Evolutionary conservation across 805 yeast species (phyloP), one percentile per base, ranked within the genome.

Genomic region (Candida lessepsii): DNA sequence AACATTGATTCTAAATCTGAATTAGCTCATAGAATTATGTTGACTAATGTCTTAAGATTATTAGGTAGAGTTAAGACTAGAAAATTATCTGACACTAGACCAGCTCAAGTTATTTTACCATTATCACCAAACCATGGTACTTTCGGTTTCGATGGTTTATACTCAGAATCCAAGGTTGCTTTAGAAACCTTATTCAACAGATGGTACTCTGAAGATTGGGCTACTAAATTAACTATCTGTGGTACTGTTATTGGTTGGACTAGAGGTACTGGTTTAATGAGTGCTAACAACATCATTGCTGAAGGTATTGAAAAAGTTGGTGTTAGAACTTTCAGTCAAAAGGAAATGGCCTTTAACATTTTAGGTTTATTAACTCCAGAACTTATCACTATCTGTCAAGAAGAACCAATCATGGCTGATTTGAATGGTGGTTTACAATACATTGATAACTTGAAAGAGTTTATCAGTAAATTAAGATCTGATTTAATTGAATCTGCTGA

Each of bases 201-300:
- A 78, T 93, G 99, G 99, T 77, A 83, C 68, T 90, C 99, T 35
- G 99, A 93, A 75, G 85, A 89, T 45, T 93, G 99, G 99, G 82
- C 84, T 33, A 73, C 85, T 50, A 93, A 86, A 73, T 81, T 93
- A 71, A 93, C 98, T 44, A 75, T 93, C 46, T 90, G 97, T 68
- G 99, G 99, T 75, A 97, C 99, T 33, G 78, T 93, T 52, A 93
- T 93, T 66, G 99, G 99, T 63, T 93, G 99, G 99, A 93, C 99
- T 49, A 87, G 99, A 78, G 99, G 99, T 68, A 93, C 99, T 45
- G 99, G 99, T 60, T 81, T 93, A 61, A 93, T 93, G 99, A 77
- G 89, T 58, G 97, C 83, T 54, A 93, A 93, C 78, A 93, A 93
- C 73, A 84, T 88, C 62, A 87, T 93, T 64, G 96, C 99, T 46